Conservation (phyloP, 139 green algal genomes). For the Picochlorum sp. region DNA sequence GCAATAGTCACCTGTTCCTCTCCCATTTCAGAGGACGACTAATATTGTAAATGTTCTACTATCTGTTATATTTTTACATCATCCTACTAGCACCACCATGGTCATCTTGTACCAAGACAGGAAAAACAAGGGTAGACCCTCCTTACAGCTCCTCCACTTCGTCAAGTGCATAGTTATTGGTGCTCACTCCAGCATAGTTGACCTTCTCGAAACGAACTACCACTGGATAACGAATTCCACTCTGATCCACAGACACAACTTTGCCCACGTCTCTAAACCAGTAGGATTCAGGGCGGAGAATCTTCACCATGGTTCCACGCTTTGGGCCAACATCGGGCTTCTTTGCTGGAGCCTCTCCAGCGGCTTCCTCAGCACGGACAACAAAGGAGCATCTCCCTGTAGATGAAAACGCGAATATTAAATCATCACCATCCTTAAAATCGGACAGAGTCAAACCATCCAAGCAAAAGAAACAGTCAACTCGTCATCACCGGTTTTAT, state of each 20-base stretch:
- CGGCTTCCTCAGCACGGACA: conserved; percentile 11
- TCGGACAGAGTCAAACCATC: no score
- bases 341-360: conserved; percentile 4
- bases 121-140: background rate
- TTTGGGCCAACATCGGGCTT: conserved; percentile 69
- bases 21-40: background rate
- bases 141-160: conserved; percentile 60
- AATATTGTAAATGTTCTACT: no score
- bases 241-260: conserved; percentile 97
- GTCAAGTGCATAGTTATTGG: conserved; percentile 96
- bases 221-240: conserved; percentile 91
- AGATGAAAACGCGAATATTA: no score
- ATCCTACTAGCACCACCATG: no score
- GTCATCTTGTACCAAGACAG: background rate
- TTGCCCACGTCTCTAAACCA: conserved; percentile 98
- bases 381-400: conserved; percentile 1
- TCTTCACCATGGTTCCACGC: conserved; percentile 72
- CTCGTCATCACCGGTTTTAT: no score
- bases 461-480: no score
- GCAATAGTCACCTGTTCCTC: background rate
- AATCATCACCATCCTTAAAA: no score
- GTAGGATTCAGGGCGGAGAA: conserved; percentile 95
- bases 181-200: conserved; percentile 95
- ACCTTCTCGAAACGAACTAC: conserved; percentile 95
- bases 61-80: no score